phyloP scores from a whole-genome alignment of 2,329 filamentous ascomycete genomes.

The Amphichorda felina region DNA sequence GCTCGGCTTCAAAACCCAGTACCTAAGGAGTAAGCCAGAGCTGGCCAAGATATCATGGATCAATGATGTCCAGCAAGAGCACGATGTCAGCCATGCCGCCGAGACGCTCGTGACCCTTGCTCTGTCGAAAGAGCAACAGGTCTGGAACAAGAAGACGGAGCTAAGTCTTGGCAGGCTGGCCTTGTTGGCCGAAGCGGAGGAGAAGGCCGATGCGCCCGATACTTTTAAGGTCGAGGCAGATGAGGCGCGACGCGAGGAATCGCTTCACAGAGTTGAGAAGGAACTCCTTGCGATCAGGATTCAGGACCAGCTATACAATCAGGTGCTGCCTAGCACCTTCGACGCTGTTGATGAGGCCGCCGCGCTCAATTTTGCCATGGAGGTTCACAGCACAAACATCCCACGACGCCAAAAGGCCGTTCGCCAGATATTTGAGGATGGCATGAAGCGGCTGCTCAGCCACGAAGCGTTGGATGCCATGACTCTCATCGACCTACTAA shows the following conservation, averaged over 20 bases:
- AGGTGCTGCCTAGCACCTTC: slow-evolving; percentile 54
- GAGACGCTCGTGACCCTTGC: slow-evolving; percentile 60
- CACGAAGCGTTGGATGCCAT: slow-evolving; percentile 59
- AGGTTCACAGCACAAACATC: slow-evolving; percentile 46
- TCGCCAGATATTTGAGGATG: slow-evolving; percentile 58
- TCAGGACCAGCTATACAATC: slow-evolving; percentile 68
- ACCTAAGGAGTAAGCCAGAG: slow-evolving; percentile 58
- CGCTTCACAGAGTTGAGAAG: slow-evolving; percentile 43
- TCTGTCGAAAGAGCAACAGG: slow-evolving; percentile 57
- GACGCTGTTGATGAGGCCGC: slow-evolving; percentile 70
- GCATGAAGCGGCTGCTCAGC: slow-evolving; percentile 56
- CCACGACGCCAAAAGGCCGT: slow-evolving; percentile 52
- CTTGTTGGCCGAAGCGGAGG: slow-evolving; percentile 49
- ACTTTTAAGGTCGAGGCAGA: slow-evolving; percentile 24
- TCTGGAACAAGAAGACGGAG: slow-evolving; percentile 92
- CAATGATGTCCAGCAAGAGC: slow-evolving; percentile 72
- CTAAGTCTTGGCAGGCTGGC: slow-evolving; percentile 80
- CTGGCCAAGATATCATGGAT: slow-evolving; percentile 85
- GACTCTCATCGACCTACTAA: slow-evolving; percentile 63
- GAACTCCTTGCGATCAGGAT: slow-evolving; percentile 60
- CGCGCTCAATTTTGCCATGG: slow-evolving; percentile 64
- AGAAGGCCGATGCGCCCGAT: slow-evolving; percentile 15
- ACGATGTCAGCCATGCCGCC: slow-evolving; percentile 63
- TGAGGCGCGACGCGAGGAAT: slow-evolving; percentile 24
- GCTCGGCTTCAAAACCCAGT: slow-evolving; percentile 60